These are phyloP conservation scores for Pseudohyphozyma bogoriensis DNA, from an alignment of 768 basidiomycete species.

Conservation along the genomic window DNA sequence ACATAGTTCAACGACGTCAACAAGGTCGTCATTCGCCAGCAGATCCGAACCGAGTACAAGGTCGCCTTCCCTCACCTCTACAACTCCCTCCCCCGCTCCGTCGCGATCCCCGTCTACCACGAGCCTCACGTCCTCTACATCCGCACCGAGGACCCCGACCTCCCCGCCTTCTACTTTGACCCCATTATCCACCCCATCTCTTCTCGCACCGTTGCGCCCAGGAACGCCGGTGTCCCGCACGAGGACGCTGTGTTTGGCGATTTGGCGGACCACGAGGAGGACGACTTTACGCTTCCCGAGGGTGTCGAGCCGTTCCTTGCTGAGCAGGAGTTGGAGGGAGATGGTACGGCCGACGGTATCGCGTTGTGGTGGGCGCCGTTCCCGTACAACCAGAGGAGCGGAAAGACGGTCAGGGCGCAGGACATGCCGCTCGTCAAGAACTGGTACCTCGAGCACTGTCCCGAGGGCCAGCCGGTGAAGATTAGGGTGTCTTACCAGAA, in stretches of 20 bases:
- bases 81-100: conserved; percentile 92
- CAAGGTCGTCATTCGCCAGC: conserved; percentile 97
- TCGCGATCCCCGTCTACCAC: conserved; percentile 85
- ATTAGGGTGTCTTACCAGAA: conserved; percentile 99
- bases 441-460: conserved; percentile 98
- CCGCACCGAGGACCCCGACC: conserved; percentile 96
- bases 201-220: conserved; percentile 65
- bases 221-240: conserved; percentile 71
- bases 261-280: conserved; percentile 58
- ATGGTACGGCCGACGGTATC: conserved; percentile 89
- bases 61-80: conserved; percentile 98
- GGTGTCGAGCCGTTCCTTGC: conserved; percentile 69
- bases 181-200: conserved; percentile 97
- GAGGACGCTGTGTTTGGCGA: conserved; percentile 91
- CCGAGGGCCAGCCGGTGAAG: conserved; percentile 90
- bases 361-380: conserved; percentile 98
- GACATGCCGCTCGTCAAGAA: conserved; percentile 93
- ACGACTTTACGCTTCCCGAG: conserved; percentile 80
- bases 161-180: conserved; percentile 98
- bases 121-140: conserved; percentile 95
- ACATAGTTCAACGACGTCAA: conserved; percentile 99
- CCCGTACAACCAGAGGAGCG: conserved; percentile 85
- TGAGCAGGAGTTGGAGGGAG: conserved; percentile 54
- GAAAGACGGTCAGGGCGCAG: conserved; percentile 84
- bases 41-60: conserved; percentile 97